Base-by-base conservation (phyloP, 2,329 filamentous ascomycete species). In the Exophiala xenobiotica region DNA sequence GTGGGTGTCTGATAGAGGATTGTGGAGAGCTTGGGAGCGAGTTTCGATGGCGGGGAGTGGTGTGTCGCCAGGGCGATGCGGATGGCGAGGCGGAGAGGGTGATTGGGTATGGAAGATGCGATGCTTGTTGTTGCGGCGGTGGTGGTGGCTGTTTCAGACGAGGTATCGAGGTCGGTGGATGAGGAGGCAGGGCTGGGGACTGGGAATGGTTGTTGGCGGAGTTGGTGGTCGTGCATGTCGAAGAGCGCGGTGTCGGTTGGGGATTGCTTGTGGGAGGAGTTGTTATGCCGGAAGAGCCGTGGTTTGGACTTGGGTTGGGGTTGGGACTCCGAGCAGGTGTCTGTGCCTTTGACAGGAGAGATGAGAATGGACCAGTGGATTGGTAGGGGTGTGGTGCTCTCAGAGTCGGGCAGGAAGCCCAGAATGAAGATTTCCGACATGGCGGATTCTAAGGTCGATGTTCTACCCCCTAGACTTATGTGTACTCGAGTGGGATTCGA, bases 211-310 rank as follows among this genome's bases (percentile, higher is more conserved):
- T 58, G 55, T 40, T 58, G 55, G 19, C 55, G 51, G 38, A 55
- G 55, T 48, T 53, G 55, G 35, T 58, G 55, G 37, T 51, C 31
- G 42, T 58, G 51, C 51, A 58, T 58, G 49, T 58, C 51, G 27
- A 53, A 55, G 12, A 58, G 49, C 4, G 27, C 33, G 3, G 53
- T 47, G 8, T 43, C 37, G 9, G 40, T 16, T 23, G 41, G 7
- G 3, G 38, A 14, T 23, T 31, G 27, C 19, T 38, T 23, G 33
- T 20, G 39, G 6, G 35, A 16, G 11, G 37, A n/a, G 6, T 31
- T 40, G 2, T 19, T 39, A 20, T 22, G 26, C 11, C n/a, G 43
- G n/a, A 50, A 49, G 41, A 53, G 49, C 29, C 51, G 46, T 14
- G 44, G 44, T 35, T 43, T 44, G 23, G 38, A 29, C 29, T 55